These are phyloP conservation scores for Termitomyces bulborhizus DNA, from an alignment of 768 basidiomycete species.

Conservation along the genomic window DNA sequence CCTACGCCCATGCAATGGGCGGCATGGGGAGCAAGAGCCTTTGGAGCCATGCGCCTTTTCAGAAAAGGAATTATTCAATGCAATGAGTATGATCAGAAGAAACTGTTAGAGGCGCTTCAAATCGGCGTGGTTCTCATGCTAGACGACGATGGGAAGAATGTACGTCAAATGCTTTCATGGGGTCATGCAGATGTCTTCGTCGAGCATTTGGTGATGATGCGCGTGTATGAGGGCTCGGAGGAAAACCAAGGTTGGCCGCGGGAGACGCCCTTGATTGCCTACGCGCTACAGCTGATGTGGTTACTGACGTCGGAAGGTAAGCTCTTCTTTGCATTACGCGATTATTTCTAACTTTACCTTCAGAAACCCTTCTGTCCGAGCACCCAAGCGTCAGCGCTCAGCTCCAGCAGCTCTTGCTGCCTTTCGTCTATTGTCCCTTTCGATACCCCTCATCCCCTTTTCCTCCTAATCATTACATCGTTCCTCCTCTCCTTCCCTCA, in stretches of 20 bases:
- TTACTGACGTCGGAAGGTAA: slow-evolving; percentile 38
- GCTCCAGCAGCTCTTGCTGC: slow-evolving; percentile 29
- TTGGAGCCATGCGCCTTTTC: background rate
- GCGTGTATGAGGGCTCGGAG: slow-evolving; percentile 30
- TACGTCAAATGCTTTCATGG: slow-evolving; percentile 33
- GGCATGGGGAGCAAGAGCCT: slow-evolving; percentile 1
- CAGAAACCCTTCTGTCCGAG: slow-evolving; percentile 25
- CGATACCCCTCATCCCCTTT: slow-evolving; percentile 51
- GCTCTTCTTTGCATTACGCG: background rate
- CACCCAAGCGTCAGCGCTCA: slow-evolving; percentile 19
- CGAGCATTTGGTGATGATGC: slow-evolving; percentile 30
- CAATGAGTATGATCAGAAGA: background rate
- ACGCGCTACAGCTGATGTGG: slow-evolving; percentile 53
- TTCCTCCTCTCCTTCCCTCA: slow-evolving; percentile 30
- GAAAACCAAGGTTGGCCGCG: slow-evolving; percentile 40
- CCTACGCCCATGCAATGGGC: slow-evolving; percentile 19
- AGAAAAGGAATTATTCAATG: background rate
- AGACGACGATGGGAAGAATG: slow-evolving; percentile 55
- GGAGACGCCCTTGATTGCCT: slow-evolving; percentile 38
- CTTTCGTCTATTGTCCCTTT: slow-evolving; percentile 43
- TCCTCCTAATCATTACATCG: slow-evolving; percentile 55
- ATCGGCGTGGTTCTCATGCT: slow-evolving; percentile 21
- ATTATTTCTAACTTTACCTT: background rate
- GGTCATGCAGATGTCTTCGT: slow-evolving; percentile 38
- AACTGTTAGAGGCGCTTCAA: background rate